Conservation (phyloP, 2,329 filamentous ascomycete genomes). For the Scedosporium apiospermum region DNA sequence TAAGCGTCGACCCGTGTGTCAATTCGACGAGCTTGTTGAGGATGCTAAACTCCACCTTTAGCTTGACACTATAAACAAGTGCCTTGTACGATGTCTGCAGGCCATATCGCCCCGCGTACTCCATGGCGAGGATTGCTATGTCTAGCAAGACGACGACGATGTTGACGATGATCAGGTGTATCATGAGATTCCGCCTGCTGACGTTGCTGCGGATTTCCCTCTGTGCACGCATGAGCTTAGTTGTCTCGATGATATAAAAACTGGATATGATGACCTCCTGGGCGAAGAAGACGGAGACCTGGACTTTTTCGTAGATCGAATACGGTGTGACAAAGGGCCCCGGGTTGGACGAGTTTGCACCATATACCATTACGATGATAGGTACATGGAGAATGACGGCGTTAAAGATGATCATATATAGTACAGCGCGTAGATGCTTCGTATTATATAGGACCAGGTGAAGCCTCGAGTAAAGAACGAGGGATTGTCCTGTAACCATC, state of each 20-base stretch:
- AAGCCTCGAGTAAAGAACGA: slow-evolving; percentile 54
- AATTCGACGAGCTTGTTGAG: slow-evolving; percentile 24
- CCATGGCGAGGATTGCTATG: slow-evolving; percentile 22
- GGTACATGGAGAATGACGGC: slow-evolving; percentile 42
- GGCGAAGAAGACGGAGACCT: slow-evolving; percentile 45
- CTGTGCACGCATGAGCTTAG: slow-evolving; percentile 36
- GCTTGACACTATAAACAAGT: slow-evolving; percentile 24
- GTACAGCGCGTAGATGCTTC: slow-evolving; percentile 34
- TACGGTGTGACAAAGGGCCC: slow-evolving; percentile 21
- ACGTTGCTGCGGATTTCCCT: slow-evolving; percentile 16
- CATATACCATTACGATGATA: slow-evolving; percentile 45
- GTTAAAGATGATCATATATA: slow-evolving; percentile 49
- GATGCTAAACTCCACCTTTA: slow-evolving; percentile 26
- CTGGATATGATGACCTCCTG: slow-evolving; percentile 45
- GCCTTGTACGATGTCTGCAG: slow-evolving; percentile 24
- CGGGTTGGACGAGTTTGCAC: slow-evolving; percentile 28
- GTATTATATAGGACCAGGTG: slow-evolving; percentile 47
- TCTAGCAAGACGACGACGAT: slow-evolving; percentile 35
- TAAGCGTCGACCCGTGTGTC: not conserved
- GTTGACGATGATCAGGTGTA: slow-evolving; percentile 35
- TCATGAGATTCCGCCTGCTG: slow-evolving; percentile 15
- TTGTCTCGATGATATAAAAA: slow-evolving; percentile 43
- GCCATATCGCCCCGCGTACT: slow-evolving; percentile 21
- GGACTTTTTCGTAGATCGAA: slow-evolving; percentile 41
- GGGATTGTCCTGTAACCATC: slow-evolving; percentile 52